phyloP scores from a whole-genome alignment of 2,329 filamentous ascomycete species.

The Cercospora sojina region DNA sequence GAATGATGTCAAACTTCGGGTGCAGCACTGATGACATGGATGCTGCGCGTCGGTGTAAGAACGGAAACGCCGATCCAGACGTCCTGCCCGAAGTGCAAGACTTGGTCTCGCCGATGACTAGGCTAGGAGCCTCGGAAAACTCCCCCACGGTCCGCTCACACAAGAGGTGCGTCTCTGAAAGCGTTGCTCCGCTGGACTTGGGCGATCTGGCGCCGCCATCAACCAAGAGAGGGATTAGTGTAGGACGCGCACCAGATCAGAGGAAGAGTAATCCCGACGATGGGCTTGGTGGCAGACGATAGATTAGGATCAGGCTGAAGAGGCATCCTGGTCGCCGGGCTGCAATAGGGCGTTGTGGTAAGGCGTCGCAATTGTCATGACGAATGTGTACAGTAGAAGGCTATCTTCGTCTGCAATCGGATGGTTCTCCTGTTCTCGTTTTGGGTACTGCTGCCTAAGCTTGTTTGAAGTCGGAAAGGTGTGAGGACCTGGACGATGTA shows the following conservation, averaged over 20 bases:
- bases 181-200: conserved; percentile 29
- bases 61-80: conserved; percentile 4
- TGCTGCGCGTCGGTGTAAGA: background rate
- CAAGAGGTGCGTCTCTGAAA: conserved; percentile 34
- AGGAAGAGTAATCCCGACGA: conserved; percentile 3
- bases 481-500: background rate
- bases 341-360: background rate
- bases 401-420: conserved; percentile 3
- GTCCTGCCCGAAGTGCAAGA: conserved; percentile 12
- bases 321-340: background rate
- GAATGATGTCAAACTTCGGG: conserved; percentile 22
- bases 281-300: conserved; percentile 10
- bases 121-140: conserved; percentile 11
- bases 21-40: conserved; percentile 4
- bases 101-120: conserved; percentile 12
- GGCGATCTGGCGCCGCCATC: conserved; percentile 21
- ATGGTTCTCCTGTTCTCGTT: background rate
- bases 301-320: background rate
- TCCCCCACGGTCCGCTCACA: conserved; percentile 10
- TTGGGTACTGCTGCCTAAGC: background rate
- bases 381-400: conserved; percentile 5
- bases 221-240: conserved; percentile 26
- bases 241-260: conserved; percentile 22
- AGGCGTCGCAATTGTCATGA: conserved; percentile 7
- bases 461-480: background rate